phyloP scores from a whole-genome alignment of 108 stramenopile species.

The Skeletonema costatum region DNA sequence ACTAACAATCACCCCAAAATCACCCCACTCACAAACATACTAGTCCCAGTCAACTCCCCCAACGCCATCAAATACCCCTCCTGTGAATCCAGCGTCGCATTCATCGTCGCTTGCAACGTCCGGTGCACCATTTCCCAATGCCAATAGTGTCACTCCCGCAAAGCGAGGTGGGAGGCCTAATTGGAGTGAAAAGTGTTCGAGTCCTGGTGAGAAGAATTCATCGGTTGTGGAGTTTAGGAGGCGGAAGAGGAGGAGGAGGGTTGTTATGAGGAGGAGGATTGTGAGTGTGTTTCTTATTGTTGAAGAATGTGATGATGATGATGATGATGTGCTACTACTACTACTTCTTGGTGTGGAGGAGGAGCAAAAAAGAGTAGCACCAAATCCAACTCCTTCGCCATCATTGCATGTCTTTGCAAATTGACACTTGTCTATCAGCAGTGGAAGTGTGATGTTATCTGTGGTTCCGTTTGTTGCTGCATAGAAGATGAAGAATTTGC shows the following conservation, averaged over 20 bases:
- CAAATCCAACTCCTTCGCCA: slow-evolving; percentile 52
- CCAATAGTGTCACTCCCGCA: slow-evolving; percentile 96
- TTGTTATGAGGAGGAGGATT: slow-evolving; percentile 16
- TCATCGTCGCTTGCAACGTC: slow-evolving; percentile 93
- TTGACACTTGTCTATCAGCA: slow-evolving; percentile 53
- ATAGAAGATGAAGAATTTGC: neutral
- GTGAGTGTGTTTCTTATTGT: slow-evolving; percentile 29
- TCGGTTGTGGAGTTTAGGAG: slow-evolving; percentile 94
- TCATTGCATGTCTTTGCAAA: slow-evolving; percentile 84
- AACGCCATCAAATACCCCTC: slow-evolving; percentile 86
- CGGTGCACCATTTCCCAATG: slow-evolving; percentile 98
- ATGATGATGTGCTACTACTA: neutral
- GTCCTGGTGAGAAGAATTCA: slow-evolving; percentile 93
- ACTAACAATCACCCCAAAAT: slow-evolving; percentile 76
- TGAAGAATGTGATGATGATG: slow-evolving; percentile 37
- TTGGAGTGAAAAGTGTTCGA: slow-evolving; percentile 88
- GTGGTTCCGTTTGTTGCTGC: neutral
- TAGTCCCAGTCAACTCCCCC: slow-evolving; percentile 94
- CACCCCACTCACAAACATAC: slow-evolving; percentile 90
- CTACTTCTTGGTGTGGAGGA: slow-evolving; percentile 22
- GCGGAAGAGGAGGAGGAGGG: slow-evolving; percentile 72
- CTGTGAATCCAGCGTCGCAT: slow-evolving; percentile 72
- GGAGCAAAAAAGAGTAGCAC: slow-evolving; percentile 58
- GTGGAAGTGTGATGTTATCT: neutral
- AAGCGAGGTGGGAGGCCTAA: slow-evolving; percentile 92